Percentiles rank a stretch among this genome's conserved stretches.
phyloP scores from a whole-genome alignment of 2,329 filamentous ascomycete genomes.

The Trichoderma sp. region DNA sequence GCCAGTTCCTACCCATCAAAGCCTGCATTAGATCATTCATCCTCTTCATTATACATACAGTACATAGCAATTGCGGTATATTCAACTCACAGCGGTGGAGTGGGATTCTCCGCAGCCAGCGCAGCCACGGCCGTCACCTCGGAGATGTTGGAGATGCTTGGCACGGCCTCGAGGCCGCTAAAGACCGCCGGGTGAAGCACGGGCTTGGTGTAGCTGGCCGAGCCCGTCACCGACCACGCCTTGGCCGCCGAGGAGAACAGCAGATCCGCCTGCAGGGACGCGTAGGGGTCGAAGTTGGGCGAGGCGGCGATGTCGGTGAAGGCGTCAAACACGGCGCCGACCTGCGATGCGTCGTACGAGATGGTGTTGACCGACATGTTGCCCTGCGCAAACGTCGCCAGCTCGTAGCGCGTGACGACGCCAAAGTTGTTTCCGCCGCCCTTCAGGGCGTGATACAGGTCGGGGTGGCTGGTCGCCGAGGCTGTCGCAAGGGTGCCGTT shows the following conservation, averaged over 20 bases:
- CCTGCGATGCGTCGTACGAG: slow-evolving; percentile 31
- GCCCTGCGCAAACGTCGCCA: slow-evolving; percentile 42
- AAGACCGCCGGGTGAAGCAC: slow-evolving; percentile 10
- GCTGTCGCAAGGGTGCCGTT: slow-evolving; percentile 47
- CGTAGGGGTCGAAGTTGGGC: slow-evolving; percentile 29
- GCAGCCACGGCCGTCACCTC: neutral
- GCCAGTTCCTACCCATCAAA: slow-evolving; percentile 8
- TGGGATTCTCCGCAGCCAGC: slow-evolving; percentile 5
- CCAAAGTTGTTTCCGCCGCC: slow-evolving; percentile 60
- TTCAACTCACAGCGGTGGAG: slow-evolving; percentile 4
- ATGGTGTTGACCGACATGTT: slow-evolving; percentile 44
- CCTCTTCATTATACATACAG: neutral
- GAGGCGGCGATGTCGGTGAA: slow-evolving; percentile 29
- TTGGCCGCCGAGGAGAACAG: slow-evolving; percentile 27
- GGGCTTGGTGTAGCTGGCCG: slow-evolving; percentile 28
- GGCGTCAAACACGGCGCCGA: slow-evolving; percentile 27
- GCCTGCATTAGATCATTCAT: neutral
- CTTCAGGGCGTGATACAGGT: slow-evolving; percentile 60
- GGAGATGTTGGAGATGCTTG: neutral
- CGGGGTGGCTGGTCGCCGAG: slow-evolving; percentile 44
- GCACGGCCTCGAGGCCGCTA: neutral
- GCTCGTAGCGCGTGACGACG: slow-evolving; percentile 53
- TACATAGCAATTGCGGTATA: neutral
- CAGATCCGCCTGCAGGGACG: slow-evolving; percentile 30
- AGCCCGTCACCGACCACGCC: slow-evolving; percentile 27